A percentile compares a stretch with the other conserved stretches of the same genome.
phyloP scores from a whole-genome alignment of 768 basidiomycete genomes.

The Boletus tomentosulus region DNA sequence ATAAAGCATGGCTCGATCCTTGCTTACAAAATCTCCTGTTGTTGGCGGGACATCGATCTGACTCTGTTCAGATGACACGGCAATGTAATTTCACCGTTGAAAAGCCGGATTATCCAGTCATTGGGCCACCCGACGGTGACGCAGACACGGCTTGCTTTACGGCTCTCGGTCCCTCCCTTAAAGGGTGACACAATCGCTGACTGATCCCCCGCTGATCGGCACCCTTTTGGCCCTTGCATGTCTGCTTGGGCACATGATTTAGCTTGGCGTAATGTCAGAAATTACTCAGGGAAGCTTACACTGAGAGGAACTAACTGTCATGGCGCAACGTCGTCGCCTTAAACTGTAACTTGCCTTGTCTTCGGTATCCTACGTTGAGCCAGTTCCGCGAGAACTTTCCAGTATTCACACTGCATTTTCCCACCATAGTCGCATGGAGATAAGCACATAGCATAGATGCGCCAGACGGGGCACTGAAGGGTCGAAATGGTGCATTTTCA shows the following conservation, averaged over 20 bases:
- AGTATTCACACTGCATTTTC: neutral
- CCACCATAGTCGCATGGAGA: neutral
- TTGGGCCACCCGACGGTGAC: neutral
- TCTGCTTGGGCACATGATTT: neutral
- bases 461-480: neutral
- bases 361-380: neutral
- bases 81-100: neutral
- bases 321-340: neutral
- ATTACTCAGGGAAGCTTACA: neutral
- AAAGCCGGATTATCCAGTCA: neutral
- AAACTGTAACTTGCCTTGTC: neutral
- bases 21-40: conserved; percentile 14
- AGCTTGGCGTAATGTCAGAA: neutral
- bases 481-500: neutral
- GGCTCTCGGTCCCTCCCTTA: neutral
- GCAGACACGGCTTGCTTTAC: neutral
- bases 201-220: neutral
- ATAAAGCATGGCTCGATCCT: conserved; percentile 3
- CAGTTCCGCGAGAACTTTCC: neutral
- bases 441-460: neutral
- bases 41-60: neutral
- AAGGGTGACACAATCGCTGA: neutral
- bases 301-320: neutral
- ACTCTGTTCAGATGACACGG: neutral
- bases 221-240: neutral